Percentiles rank a stretch among this genome's conserved stretches.
phyloP scores from a whole-genome alignment of 176 grass and related monocot genomes.

The Zoysia pacifica region DNA sequence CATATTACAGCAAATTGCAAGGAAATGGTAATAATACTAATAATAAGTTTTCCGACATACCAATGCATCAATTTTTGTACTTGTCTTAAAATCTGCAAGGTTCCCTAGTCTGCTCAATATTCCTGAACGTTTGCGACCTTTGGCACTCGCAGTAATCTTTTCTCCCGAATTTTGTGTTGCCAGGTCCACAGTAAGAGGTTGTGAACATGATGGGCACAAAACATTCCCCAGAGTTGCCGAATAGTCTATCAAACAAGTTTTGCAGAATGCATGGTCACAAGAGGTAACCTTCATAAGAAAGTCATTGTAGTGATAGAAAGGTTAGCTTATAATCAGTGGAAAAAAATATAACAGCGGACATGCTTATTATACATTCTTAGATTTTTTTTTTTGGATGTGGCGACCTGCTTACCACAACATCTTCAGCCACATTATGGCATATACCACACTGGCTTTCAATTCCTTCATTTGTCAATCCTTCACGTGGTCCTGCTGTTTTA shows the following conservation, averaged over 20 bases:
- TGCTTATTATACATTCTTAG: not conserved
- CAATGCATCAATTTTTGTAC: constrained; percentile 97
- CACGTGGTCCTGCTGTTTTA: constrained; percentile 51
- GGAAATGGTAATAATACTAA: not conserved
- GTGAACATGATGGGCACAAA: constrained; percentile 80
- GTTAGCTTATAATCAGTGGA: constrained; percentile 13
- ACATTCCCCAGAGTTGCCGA: constrained; percentile 65
- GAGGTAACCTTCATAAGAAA: constrained; percentile 70
- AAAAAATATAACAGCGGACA: constrained; percentile 14
- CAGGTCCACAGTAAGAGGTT: constrained; percentile 80
- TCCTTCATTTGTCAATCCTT: constrained; percentile 30
- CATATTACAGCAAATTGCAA: not conserved
- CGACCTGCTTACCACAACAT: constrained; percentile 66
- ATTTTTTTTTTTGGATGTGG: not conserved
- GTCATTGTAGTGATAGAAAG: constrained; percentile 11
- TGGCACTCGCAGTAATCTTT: constrained; percentile 43
- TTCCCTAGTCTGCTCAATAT: constrained; percentile 74
- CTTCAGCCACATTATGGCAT: constrained; percentile 65
- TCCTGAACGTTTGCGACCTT: constrained; percentile 68
- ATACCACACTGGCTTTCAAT: constrained; percentile 64
- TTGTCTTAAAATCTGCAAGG: constrained; percentile 73
- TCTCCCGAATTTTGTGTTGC: constrained; percentile 47
- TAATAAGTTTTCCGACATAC: constrained; percentile 48
- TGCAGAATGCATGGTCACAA: constrained; percentile 90
- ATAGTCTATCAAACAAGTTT: constrained; percentile 80